Conservation (phyloP, 352 stramenopile species). For the Phytophthora pini region DNA sequence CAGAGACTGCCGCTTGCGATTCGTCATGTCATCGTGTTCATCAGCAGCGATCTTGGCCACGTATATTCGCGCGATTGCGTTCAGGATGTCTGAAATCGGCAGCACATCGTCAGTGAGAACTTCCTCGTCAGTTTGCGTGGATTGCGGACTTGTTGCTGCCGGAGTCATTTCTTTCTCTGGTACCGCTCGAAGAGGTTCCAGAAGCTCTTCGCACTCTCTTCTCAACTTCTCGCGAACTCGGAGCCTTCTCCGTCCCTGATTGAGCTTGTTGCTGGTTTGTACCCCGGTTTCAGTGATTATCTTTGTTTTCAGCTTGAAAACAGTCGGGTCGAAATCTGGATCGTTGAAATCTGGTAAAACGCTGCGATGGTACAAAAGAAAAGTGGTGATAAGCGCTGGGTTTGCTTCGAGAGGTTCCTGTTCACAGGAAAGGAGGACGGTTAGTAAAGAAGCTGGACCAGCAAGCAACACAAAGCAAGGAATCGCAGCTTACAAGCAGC, state of each 20-base stretch:
- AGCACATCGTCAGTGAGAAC: constrained; percentile 19
- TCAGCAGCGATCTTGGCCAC: constrained; percentile 62
- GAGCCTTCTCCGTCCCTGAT: constrained; percentile 41
- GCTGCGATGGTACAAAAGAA: constrained; percentile 65
- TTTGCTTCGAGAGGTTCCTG: constrained; percentile 78
- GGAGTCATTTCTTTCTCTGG: constrained; percentile 13
- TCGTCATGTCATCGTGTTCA: constrained; percentile 37
- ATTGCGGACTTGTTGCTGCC: not conserved
- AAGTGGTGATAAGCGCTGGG: constrained; percentile 72
- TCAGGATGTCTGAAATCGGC: constrained; percentile 43
- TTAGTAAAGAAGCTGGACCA: not conserved
- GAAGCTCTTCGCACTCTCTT: constrained; percentile 45
- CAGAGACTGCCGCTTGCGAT: constrained; percentile 49
- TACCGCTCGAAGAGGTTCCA: constrained; percentile 26
- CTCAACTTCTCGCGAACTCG: constrained; percentile 49
- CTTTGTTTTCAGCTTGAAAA: constrained; percentile 64
- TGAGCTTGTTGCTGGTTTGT: constrained; percentile 55
- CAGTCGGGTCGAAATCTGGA: constrained; percentile 54
- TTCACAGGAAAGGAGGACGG: not conserved
- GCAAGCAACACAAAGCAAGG: too few relatives aligned
- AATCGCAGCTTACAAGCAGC: constrained; percentile 47
- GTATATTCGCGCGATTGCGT: constrained; percentile 72
- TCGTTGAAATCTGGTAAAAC: constrained; percentile 65
- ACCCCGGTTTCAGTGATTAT: constrained; percentile 37
- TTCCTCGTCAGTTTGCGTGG: constrained; percentile 15